phyloP scores from a whole-genome alignment of 108 stramenopile species.

The Nannochloropsis gaditana region DNA sequence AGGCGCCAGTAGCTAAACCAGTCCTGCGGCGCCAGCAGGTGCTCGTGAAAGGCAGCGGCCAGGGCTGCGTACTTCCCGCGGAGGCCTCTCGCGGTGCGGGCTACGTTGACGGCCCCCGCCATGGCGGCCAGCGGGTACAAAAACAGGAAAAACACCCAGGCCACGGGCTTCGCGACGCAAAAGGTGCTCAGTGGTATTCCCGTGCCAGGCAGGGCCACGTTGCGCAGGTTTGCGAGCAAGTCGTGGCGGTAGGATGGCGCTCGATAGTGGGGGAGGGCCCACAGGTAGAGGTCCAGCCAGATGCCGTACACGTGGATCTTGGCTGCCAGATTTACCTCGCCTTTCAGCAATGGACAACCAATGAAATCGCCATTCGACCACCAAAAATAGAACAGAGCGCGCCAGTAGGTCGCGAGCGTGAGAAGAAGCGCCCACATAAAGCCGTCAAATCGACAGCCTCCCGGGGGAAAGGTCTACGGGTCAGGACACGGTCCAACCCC shows the following conservation, averaged over 20 bases:
- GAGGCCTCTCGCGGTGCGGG: slow-evolving; percentile 31
- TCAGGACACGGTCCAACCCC: too few relatives aligned
- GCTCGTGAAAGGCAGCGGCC: slow-evolving; percentile 64
- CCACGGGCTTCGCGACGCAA: slow-evolving; percentile 49
- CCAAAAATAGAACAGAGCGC: background rate
- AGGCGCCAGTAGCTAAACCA: slow-evolving; percentile 95
- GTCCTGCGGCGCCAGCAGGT: slow-evolving; percentile 82
- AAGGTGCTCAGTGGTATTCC: slow-evolving; percentile 74
- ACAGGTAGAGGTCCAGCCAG: slow-evolving; percentile 77
- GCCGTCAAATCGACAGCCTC: too few relatives aligned
- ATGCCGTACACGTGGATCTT: slow-evolving; percentile 79
- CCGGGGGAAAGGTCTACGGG: too few relatives aligned
- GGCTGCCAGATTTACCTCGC: slow-evolving; percentile 26
- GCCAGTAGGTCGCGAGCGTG: background rate
- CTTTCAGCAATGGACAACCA: background rate
- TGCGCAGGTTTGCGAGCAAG: slow-evolving; percentile 79
- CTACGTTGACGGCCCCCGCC: slow-evolving; percentile 62
- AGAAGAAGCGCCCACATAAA: background rate
- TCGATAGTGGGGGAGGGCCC: slow-evolving; percentile 87
- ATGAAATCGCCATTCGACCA: slow-evolving; percentile 6
- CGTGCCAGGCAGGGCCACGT: slow-evolving; percentile 94
- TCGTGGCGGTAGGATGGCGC: slow-evolving; percentile 75
- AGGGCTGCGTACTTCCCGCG: slow-evolving; percentile 55
- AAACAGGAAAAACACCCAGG: slow-evolving; percentile 60
- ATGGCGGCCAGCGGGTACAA: slow-evolving; percentile 69